phyloP scores from a whole-genome alignment of 129 eudicot genomes.

The Glebionis coronaria region DNA sequence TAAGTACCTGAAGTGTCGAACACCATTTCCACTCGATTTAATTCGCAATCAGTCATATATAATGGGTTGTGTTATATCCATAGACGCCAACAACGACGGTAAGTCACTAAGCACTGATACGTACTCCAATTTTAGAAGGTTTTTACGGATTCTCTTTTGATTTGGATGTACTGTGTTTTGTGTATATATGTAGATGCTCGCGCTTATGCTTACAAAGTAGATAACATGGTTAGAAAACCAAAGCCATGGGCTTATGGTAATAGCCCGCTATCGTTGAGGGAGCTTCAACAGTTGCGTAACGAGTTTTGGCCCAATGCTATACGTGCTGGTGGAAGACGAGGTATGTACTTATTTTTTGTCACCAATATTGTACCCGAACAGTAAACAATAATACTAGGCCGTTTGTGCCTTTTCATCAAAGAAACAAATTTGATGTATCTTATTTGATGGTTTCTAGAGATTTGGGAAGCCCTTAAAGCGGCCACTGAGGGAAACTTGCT shows the following conservation, averaged over 20 bases:
- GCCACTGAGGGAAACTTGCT: conserved; percentile 16
- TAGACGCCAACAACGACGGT: background rate
- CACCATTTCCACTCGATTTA: no score
- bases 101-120: background rate
- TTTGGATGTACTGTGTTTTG: no score
- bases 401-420: no score
- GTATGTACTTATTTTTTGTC: background rate
- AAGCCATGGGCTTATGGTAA: conserved; percentile 15
- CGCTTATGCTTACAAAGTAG: no score
- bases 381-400: no score
- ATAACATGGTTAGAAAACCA: conserved; percentile 16
- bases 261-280: conserved; percentile 10
- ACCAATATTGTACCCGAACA: background rate
- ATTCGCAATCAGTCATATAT: background rate
- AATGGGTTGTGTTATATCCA: background rate
- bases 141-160: no score
- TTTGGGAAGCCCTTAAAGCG: conserved; percentile 19
- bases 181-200: background rate
- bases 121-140: no score
- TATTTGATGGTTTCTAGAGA: conserved; percentile 15
- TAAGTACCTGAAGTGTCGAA: no score
- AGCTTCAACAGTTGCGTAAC: conserved; percentile 12
- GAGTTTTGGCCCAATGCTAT: background rate
- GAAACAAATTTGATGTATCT: no score
- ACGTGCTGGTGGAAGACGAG: background rate